Evolutionary conservation across 2,329 filamentous ascomycete genomes (phyloP).

Genomic region (Tolypocladium album): DNA sequence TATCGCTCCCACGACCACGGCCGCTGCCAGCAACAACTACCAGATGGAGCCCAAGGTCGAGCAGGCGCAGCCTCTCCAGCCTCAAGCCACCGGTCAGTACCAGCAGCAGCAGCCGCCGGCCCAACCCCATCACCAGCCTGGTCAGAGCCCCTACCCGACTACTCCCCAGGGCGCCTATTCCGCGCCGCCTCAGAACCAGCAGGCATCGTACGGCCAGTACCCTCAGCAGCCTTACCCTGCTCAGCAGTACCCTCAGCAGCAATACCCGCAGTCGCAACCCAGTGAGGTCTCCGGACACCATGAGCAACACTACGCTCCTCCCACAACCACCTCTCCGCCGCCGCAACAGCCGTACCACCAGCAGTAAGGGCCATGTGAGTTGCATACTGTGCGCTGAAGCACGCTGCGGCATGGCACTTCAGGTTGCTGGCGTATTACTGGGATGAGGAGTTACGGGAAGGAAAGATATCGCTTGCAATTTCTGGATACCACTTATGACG

Average conservation of each 20-base stretch:
- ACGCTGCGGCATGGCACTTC: neutral
- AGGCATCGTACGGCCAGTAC: constrained; percentile 8
- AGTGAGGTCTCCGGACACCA: constrained; percentile 1
- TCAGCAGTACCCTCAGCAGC: constrained; percentile 8
- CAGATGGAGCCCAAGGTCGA: constrained; percentile 23
- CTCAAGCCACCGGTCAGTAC: constrained; percentile 8
- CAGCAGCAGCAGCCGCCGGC: constrained; percentile 8
- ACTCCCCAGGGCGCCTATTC: constrained; percentile 9
- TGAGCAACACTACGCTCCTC: neutral
- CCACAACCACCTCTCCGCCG: neutral
- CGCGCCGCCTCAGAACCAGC: constrained; percentile 12
- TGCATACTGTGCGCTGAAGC: neutral
- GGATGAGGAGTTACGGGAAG: neutral
- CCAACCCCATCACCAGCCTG: constrained; percentile 8
- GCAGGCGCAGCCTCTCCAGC: constrained; percentile 10
- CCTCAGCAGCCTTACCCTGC: constrained; percentile 6
- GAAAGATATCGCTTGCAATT: neutral
- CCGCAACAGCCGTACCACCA: constrained; percentile 2
- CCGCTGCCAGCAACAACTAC: constrained; percentile 7
- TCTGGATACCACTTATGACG: neutral
- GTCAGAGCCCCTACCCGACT: constrained; percentile 16
- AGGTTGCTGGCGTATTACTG: neutral
- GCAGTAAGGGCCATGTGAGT: neutral
- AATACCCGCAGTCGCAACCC: constrained; percentile 8
- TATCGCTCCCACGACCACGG: constrained; percentile 4